Evolutionary conservation across 2,329 filamentous ascomycete species (phyloP).

Genomic region (Colletotrichum noveboracense): DNA sequence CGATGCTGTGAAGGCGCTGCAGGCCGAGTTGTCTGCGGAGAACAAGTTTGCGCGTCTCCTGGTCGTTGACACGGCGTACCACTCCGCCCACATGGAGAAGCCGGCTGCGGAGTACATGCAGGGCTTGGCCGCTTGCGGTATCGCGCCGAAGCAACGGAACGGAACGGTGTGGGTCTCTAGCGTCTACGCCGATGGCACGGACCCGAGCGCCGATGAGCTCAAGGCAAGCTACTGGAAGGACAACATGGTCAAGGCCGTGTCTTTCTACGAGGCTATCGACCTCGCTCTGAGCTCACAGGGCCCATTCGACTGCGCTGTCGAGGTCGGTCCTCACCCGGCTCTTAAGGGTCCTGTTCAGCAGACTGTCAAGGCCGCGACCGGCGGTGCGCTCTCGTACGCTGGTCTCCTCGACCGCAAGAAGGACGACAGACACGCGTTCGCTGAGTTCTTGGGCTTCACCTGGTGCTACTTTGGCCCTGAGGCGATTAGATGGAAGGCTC

Average conservation of each 20-base stretch:
- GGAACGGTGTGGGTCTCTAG: slow-evolving; percentile 44
- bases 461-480: slow-evolving; percentile 34
- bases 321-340: slow-evolving; percentile 43
- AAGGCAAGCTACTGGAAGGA: slow-evolving; percentile 37
- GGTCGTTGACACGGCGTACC: slow-evolving; percentile 51
- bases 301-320: slow-evolving; percentile 27
- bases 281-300: slow-evolving; percentile 19
- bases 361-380: slow-evolving; percentile 47
- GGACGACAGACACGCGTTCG: slow-evolving; percentile 33
- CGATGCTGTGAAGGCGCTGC: slow-evolving; percentile 27
- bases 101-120: slow-evolving; percentile 38
- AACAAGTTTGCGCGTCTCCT: slow-evolving; percentile 40
- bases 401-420: slow-evolving; percentile 34
- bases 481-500: slow-evolving; percentile 24
- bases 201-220: slow-evolving; percentile 30
- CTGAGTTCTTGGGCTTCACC: slow-evolving; percentile 37
- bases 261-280: slow-evolving; percentile 27
- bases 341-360: slow-evolving; percentile 44
- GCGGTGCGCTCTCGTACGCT: slow-evolving; percentile 30
- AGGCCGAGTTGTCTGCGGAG: slow-evolving; percentile 25
- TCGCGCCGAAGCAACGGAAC: slow-evolving; percentile 29
- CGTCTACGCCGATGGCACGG: slow-evolving; percentile 32
- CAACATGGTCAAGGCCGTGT: slow-evolving; percentile 35
- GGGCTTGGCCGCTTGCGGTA: slow-evolving; percentile 30
- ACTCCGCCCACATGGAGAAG: slow-evolving; percentile 51